These are phyloP conservation scores for Tribonema minus DNA, from an alignment of 108 stramenopile species.

Conservation along the genomic window DNA sequence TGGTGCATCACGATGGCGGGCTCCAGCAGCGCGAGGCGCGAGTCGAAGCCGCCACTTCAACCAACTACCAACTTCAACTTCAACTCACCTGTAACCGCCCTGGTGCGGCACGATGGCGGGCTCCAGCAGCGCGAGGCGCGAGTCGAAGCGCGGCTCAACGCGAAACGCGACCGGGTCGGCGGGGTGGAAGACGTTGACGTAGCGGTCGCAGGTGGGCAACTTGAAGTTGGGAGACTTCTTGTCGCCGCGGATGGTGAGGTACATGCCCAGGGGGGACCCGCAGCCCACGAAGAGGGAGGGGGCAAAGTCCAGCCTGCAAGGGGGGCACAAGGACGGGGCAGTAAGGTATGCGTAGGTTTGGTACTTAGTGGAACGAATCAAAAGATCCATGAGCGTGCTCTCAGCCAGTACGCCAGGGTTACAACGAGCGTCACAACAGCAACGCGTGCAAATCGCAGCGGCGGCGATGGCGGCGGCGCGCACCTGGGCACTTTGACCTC, in stretches of 20 bases:
- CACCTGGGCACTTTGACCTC: no score
- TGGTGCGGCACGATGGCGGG: constrained; percentile 17
- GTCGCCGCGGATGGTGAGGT: neutral
- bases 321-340: no score
- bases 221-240: neutral
- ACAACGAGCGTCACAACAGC: no score
- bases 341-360: no score
- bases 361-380: no score
- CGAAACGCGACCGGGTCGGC: constrained; percentile 25
- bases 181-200: constrained; percentile 33
- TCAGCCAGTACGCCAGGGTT: no score
- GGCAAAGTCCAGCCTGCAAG: neutral
- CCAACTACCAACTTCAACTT: neutral
- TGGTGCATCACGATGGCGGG: constrained; percentile 10
- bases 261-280: constrained; percentile 14
- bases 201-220: neutral
- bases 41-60: neutral
- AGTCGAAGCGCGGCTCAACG: constrained; percentile 12
- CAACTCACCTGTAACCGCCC: neutral
- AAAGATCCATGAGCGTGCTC: no score
- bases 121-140: neutral
- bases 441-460: no score
- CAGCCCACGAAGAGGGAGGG: neutral
- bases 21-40: neutral
- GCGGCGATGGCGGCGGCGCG: no score